Evolutionary conservation across 2,329 filamentous ascomycete species (phyloP).

Genomic region (Trichoderma asperellum): DNA sequence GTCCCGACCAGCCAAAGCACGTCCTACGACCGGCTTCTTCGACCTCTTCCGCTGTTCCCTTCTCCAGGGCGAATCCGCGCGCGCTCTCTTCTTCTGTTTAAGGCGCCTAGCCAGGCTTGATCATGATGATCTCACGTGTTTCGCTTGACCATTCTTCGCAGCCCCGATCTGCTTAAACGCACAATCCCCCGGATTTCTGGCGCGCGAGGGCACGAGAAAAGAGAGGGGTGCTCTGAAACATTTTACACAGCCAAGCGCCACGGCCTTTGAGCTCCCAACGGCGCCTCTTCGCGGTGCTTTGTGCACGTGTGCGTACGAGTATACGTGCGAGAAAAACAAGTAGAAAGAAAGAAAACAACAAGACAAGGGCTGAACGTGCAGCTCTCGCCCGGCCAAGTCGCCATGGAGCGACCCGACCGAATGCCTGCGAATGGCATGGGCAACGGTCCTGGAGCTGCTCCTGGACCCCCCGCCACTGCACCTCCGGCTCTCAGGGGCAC

Average conservation of each 20-base stretch:
- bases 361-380: not conserved
- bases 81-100: conserved; percentile 29
- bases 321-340: not conserved
- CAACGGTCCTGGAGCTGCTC: conserved; percentile 25
- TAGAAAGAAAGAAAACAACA: not conserved
- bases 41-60: not conserved
- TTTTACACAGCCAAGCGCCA: conserved; percentile 30
- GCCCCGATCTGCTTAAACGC: conserved; percentile 40
- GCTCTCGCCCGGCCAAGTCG: conserved; percentile 32
- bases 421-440: conserved; percentile 34
- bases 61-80: conserved; percentile 24
- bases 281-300: not conserved
- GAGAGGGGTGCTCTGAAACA: conserved; percentile 40
- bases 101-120: conserved; percentile 24
- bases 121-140: conserved; percentile 41
- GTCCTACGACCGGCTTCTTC: conserved; percentile 8
- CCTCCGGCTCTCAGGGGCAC: conserved; percentile 40
- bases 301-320: not conserved
- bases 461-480: conserved; percentile 31
- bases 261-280: conserved; percentile 24
- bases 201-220: conserved; percentile 26
- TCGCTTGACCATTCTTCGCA: conserved; percentile 34
- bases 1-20: not conserved
- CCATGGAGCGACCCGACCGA: conserved; percentile 45
- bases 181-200: conserved; percentile 26